Evolutionary conservation across 2,329 filamentous ascomycete genomes (phyloP).

Genomic region (Fusarium denticulatum): DNA sequence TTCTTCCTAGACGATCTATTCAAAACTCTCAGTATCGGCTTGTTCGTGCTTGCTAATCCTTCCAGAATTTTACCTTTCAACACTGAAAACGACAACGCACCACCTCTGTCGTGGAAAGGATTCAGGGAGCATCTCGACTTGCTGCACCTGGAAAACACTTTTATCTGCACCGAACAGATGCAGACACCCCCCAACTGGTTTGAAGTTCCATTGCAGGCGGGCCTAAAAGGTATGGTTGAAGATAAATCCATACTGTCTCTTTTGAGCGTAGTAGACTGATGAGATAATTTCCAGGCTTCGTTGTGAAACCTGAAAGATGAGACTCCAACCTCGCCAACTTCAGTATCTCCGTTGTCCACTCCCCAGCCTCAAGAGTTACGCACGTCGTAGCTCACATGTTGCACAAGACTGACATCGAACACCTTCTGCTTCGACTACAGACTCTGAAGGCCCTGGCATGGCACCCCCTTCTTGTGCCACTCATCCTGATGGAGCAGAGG

Average conservation of each 20-base stretch:
- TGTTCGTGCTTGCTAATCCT: not conserved
- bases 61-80: not conserved
- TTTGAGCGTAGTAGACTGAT: rapidly evolving
- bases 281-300: rapidly evolving
- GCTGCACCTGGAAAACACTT: not conserved
- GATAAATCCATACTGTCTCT: not conserved
- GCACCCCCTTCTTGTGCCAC: not conserved
- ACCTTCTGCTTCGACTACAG: not conserved
- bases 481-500: not conserved
- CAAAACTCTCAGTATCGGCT: not conserved
- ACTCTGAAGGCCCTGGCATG: not conserved
- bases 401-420: not conserved
- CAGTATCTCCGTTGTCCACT: not conserved
- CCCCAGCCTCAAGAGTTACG: not conserved
- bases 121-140: not conserved
- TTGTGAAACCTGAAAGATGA: not conserved
- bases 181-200: not conserved
- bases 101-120: not conserved
- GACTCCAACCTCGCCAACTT: not conserved
- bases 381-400: not conserved
- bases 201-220: not conserved
- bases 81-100: not conserved
- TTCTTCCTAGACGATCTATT: not conserved
- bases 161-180: not conserved
- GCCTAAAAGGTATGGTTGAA: not conserved